phyloP scores from a whole-genome alignment of 163 green algal genomes.

The Coccomyxa subellipsoidea region DNA sequence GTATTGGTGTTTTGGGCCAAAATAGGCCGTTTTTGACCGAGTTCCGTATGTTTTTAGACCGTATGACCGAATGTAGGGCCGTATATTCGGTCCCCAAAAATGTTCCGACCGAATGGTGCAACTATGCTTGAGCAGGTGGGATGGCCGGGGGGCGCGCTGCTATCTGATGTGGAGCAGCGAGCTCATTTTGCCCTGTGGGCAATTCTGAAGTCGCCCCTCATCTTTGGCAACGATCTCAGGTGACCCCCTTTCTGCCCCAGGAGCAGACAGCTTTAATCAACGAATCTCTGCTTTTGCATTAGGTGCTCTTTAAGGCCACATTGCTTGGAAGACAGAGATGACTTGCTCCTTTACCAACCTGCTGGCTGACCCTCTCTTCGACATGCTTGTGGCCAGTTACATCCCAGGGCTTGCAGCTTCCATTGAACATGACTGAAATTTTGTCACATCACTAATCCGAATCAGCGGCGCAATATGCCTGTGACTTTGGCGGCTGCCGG shows the following conservation, averaged over 20 bases:
- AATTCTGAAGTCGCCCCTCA: conserved; percentile 73
- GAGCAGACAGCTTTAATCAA: background rate
- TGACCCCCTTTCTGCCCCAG: background rate
- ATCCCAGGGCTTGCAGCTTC: background rate
- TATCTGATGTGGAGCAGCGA: conserved; percentile 41
- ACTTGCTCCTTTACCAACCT: too few species aligned
- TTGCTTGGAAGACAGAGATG: too few species aligned
- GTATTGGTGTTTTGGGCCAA: too few species aligned
- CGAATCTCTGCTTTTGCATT: background rate
- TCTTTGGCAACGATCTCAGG: conserved; percentile 67
- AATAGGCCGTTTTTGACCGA: too few species aligned
- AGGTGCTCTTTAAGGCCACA: background rate
- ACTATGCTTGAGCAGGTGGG: conserved; percentile 8
- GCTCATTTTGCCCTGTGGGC: conserved; percentile 79
- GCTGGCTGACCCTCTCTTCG: too few species aligned
- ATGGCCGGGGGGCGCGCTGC: background rate
- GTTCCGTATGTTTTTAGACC: too few species aligned
- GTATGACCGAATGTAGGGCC: too few species aligned
- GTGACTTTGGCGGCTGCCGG: too few species aligned
- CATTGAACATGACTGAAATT: background rate
- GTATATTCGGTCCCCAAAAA: too few species aligned
- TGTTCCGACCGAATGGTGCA: too few species aligned
- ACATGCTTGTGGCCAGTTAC: too few species aligned
- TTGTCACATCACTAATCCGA: background rate
- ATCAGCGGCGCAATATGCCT: background rate